Evolutionary conservation across 2,329 filamentous ascomycete species (phyloP).

Genomic region (Colletotrichum sojae): DNA sequence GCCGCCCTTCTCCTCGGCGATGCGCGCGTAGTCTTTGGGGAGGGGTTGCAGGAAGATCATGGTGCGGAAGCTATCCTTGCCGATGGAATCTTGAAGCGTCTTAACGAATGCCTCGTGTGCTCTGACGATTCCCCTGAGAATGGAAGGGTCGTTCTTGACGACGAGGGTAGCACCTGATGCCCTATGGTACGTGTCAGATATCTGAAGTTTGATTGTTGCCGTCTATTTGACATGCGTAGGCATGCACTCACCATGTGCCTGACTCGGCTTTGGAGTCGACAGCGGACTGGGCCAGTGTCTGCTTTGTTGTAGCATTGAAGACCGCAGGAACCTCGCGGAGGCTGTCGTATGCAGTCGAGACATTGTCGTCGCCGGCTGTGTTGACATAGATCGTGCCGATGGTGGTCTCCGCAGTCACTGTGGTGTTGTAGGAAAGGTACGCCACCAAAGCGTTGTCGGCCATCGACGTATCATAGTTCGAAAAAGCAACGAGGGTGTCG

Average conservation of each 20-base stretch:
- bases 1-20: slow-evolving; percentile 52
- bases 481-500: slow-evolving; percentile 46
- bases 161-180: slow-evolving; percentile 44
- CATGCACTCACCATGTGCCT: slow-evolving; percentile 1
- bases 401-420: slow-evolving; percentile 27
- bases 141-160: slow-evolving; percentile 12
- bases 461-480: slow-evolving; percentile 38
- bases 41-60: slow-evolving; percentile 55
- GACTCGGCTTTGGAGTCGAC: background rate
- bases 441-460: slow-evolving; percentile 7
- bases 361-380: slow-evolving; percentile 30
- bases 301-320: background rate
- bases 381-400: slow-evolving; percentile 41
- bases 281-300: background rate
- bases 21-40: slow-evolving; percentile 48
- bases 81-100: slow-evolving; percentile 36
- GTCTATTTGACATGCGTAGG: too few species aligned
- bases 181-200: slow-evolving; percentile 43
- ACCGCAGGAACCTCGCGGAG: background rate
- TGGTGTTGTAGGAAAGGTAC: slow-evolving; percentile 9
- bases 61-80: slow-evolving; percentile 35
- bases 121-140: slow-evolving; percentile 46
- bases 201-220: background rate
- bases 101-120: slow-evolving; percentile 44
- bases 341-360: slow-evolving; percentile 1